Evolutionary conservation across 108 stramenopile genomes (phyloP), one percentile per base, ranked within the genome.

Genomic region (Ochromonas danica): DNA sequence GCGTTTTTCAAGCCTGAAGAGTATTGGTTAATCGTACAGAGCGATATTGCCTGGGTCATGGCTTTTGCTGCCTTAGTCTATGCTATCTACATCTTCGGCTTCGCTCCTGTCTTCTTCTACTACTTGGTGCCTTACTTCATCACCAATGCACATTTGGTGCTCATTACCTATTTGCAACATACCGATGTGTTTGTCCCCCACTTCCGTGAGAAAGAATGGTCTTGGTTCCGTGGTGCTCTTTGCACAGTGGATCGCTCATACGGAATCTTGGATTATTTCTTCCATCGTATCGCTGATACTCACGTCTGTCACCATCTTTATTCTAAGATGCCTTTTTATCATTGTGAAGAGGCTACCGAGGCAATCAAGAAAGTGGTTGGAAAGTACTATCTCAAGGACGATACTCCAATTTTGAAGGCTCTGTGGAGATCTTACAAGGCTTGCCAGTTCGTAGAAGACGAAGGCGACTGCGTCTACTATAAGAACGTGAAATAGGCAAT

Each of bases 91-190:
- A 78, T 77, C 31, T 81, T 85, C 31, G 80, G 72, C 38, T 85
- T 90, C 70, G 51, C 90, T 22, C 91, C 93, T 33, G 96, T 99
- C 71, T 78, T 74, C 30, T 80, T 91, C 39, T 96, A 93, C 93
- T 99, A 98, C 90, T 84, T 91, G 78, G 87, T 92, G 38, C 98
- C 84, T 10, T 96, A 97, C 90, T 84, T 94, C 80, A 86, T 94
- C 80, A 90, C 89, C 80, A 97, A 99, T 78, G 89, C 88, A 40
- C 94, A 96, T 93, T 90, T 99, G 80, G 96, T 98, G n/a, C 87
- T 96, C 38, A 97, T 97, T 93, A 99, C 98, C 6, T 99, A 93
- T 95, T 90, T 99, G 80, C 98, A 99, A 88, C 98, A 99, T 91
- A 95, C 93, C 28, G 95, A 97, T 78, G 93, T 96, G 1, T 94